These are phyloP conservation scores for Parietichytrium sp. DNA, from an alignment of 108 stramenopile species.

Conservation along the genomic window DNA sequence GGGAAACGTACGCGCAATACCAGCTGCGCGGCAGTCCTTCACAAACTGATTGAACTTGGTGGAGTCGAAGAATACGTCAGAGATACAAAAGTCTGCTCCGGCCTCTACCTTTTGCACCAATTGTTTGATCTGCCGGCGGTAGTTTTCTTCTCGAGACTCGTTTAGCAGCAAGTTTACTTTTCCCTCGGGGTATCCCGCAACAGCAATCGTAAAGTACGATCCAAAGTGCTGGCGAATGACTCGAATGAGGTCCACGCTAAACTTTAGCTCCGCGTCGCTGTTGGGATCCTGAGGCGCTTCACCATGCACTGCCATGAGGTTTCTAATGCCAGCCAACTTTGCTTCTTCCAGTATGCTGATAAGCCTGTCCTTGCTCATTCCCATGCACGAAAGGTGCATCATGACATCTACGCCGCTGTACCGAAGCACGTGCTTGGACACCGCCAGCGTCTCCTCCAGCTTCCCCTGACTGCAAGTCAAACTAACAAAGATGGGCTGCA, in stretches of 20 bases:
- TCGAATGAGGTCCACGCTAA: constrained; percentile 84
- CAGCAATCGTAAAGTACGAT: constrained; percentile 85
- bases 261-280: constrained; percentile 58
- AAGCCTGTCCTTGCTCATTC: constrained; percentile 66
- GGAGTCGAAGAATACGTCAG: constrained; percentile 89
- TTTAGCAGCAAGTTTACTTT: not conserved
- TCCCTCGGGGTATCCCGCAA: constrained; percentile 91
- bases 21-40: constrained; percentile 67
- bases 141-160: not conserved
- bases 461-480: constrained; percentile 79
- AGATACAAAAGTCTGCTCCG: constrained; percentile 88
- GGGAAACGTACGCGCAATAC: constrained; percentile 74
- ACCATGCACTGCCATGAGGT: constrained; percentile 10
- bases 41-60: constrained; percentile 75
- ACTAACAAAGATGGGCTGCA: constrained; percentile 87
- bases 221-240: constrained; percentile 81
- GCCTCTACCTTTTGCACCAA: constrained; percentile 86
- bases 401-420: constrained; percentile 82
- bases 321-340: constrained; percentile 48
- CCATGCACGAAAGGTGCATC: constrained; percentile 85
- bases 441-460: constrained; percentile 73
- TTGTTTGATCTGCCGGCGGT: constrained; percentile 62
- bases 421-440: constrained; percentile 79
- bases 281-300: not conserved
- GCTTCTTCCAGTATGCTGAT: constrained; percentile 60